Conservation (phyloP, 2,329 filamentous ascomycete species). For the Proliferodiscus dingleyae region DNA sequence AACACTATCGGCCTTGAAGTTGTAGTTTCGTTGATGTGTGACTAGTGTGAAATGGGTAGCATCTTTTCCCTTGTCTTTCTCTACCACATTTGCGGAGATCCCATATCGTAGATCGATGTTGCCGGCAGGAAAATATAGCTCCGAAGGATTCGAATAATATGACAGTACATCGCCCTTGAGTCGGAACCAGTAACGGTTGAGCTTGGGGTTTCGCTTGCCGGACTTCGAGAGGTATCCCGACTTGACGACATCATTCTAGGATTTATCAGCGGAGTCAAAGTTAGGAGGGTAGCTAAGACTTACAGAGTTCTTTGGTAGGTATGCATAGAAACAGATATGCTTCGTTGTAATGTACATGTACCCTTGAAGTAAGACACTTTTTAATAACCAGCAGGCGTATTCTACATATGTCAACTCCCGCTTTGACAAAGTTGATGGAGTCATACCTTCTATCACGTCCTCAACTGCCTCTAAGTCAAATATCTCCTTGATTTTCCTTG, state of each 20-base stretch:
- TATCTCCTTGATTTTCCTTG: slow-evolving; percentile 72
- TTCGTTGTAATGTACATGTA: slow-evolving; percentile 93
- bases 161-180: slow-evolving; percentile 88
- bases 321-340: slow-evolving; percentile 96
- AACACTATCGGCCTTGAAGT: slow-evolving; percentile 83
- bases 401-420: slow-evolving; percentile 45
- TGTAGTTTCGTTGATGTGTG: slow-evolving; percentile 77
- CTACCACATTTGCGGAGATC: slow-evolving; percentile 74
- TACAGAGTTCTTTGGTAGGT: slow-evolving; percentile 88
- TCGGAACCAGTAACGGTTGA: slow-evolving; percentile 87
- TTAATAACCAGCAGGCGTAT: slow-evolving; percentile 88
- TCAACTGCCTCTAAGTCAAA: slow-evolving; percentile 80
- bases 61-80: slow-evolving; percentile 69
- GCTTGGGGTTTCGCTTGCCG: slow-evolving; percentile 81
- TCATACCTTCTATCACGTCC: slow-evolving; percentile 70
- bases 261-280: slow-evolving; percentile 24
- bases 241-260: slow-evolving; percentile 68
- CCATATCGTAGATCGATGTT: slow-evolving; percentile 90
- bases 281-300: slow-evolving; percentile 29
- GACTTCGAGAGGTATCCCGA: slow-evolving; percentile 86
- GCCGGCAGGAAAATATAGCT: slow-evolving; percentile 86
- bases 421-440: background rate
- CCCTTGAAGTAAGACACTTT: slow-evolving; percentile 86
- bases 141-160: slow-evolving; percentile 79
- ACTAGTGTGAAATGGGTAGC: slow-evolving; percentile 72